Base-by-base conservation (phyloP, 1,284 basidiomycete genomes). In the Erythrobasidium hasegawianum region DNA sequence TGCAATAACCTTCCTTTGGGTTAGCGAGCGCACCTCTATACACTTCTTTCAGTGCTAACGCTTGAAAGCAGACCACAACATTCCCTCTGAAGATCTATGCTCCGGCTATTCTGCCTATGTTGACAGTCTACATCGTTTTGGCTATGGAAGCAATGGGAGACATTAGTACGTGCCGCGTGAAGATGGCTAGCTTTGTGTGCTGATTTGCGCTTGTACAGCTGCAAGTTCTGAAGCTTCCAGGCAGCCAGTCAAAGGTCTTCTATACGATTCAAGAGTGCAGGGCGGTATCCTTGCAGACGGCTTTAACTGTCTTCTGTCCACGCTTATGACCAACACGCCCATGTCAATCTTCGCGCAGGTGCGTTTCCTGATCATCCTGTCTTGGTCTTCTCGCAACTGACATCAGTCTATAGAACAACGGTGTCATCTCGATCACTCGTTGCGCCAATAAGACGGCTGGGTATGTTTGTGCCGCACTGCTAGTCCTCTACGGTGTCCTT, bases 71-170 rank as follows among this genome's bases (percentile, higher is more conserved):
- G 87, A 87, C 0, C 81, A 87, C n/a, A 68, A 86, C 83, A 0
- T 92, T 92, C 80, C 88, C 87, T 72, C 83, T 92, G 38, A 75
- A 83, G 0, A 83, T 93, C 0, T 90, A 93, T 71, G 83, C 86
- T 1, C 87, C 89, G 2, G 88, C 88, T 0, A 88, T 93, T 49
- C 77, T 93, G 27, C 89, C 89, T 0, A 86, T 90, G 83, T 75
- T 92, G 22, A 87, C 88, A 0, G 87, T 91, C 1, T 91, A 91
- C 75, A 79, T 74, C 20, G 64, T 87, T 1, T 75, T 85, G 1
- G 84, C 87, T 1, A 87, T 89, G 86, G 89, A 92, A 76, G 61
- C 53, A 10, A 49, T 90, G 56, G 90, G 89, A 1, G 89, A 92
- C 72, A 86, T 92, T 71, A 57, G 33, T 33, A 33, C 33, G 33